Evolutionary conservation across 495 filamentous ascomycete genomes (phyloP), one percentile per base, ranked within the genome.

Genomic region (Parmelia sp.): DNA sequence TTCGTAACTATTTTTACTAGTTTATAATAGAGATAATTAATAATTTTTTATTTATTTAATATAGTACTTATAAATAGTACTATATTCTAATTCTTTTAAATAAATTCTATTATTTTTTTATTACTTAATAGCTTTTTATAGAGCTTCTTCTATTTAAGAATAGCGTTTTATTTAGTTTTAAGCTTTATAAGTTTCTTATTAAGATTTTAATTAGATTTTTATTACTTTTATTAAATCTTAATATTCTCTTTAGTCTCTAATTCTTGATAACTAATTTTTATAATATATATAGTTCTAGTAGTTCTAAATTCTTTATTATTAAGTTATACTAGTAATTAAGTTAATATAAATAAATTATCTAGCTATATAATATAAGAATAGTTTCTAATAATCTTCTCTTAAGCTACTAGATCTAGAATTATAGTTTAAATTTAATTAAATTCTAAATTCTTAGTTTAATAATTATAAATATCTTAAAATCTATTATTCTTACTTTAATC

Each of bases 21-120:
- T 1, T 10, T 21, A 1, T 29, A 29, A 57, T 29, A 29, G 17
- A 57, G 55, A 21, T 29, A 6, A 9, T 35, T 57, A 1, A 29
- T 17, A 35, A 1, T 47, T 33, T 58, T 36, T 47, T 19, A 36
- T 15, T 36, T 21, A 29, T 25, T 63, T n/a, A n/a, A 56, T 40
- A 47, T 57, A 39, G 19, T 66, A 33, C 11, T 62, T 21, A 66
- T 33, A 63, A 51, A 55, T 57, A 47, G 56, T 40, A 66, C 14
- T 61, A 64, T 42, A 36, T 62, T 51, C 9, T 61, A 49, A 37
- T 66, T 35, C 53, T 36, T 44, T n/a, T 53, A 55, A 3, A 6
- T 11, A 57, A 56, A 62, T 62, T 45, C 1, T 19, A 62, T n/a
- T 7, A 47, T 19, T 63, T 11, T 36, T 4, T 44, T 63, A 63